Percentiles rank a stretch among this genome's conserved stretches.
phyloP scores from a whole-genome alignment of 306 rosid genomes.

The Casuarina glauca region DNA sequence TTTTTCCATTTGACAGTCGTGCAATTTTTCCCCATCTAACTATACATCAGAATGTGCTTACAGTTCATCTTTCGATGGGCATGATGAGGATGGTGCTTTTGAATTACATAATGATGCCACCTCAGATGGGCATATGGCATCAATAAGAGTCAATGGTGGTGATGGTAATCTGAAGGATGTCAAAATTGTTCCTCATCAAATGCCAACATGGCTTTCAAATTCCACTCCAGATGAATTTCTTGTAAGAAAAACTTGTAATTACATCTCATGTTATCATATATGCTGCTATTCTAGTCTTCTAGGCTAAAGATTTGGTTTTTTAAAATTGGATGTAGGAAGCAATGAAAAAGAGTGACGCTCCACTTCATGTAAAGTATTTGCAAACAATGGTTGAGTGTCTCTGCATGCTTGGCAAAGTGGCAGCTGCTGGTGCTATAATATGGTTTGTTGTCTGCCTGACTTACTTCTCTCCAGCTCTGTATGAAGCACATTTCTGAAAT shows the following conservation, averaged over 20 bases:
- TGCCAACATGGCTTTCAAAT: constrained; percentile 92
- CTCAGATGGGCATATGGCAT: constrained; percentile 52
- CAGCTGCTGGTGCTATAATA: constrained; percentile 98
- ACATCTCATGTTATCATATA: constrained; percentile 25
- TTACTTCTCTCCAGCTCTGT: constrained; percentile 14
- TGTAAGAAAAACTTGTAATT: constrained; percentile 49
- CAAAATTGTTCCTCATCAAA: constrained; percentile 51
- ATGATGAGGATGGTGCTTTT: constrained; percentile 63
- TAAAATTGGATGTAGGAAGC: constrained; percentile 63
- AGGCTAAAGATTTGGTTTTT: constrained; percentile 35
- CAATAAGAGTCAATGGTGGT: constrained; percentile 53
- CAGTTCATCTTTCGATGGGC: constrained; percentile 84
- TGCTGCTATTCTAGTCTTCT: constrained; percentile 24
- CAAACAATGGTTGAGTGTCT: constrained; percentile 99
- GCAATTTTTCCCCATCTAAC: neutral
- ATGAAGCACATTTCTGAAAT: constrained; percentile 20
- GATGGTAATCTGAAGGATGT: constrained; percentile 54
- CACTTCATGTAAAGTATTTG: constrained; percentile 85
- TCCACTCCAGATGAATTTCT: constrained; percentile 99
- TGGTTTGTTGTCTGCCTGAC: constrained; percentile 59
- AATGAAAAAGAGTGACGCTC: constrained; percentile 87
- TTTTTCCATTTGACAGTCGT: neutral
- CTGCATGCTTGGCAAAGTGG: constrained; percentile 95
- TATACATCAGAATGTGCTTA: constrained; percentile 29
- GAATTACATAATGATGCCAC: constrained; percentile 61